phyloP scores from a whole-genome alignment of 768 basidiomycete genomes.

The Porphyrellus cyaneotinctus region DNA sequence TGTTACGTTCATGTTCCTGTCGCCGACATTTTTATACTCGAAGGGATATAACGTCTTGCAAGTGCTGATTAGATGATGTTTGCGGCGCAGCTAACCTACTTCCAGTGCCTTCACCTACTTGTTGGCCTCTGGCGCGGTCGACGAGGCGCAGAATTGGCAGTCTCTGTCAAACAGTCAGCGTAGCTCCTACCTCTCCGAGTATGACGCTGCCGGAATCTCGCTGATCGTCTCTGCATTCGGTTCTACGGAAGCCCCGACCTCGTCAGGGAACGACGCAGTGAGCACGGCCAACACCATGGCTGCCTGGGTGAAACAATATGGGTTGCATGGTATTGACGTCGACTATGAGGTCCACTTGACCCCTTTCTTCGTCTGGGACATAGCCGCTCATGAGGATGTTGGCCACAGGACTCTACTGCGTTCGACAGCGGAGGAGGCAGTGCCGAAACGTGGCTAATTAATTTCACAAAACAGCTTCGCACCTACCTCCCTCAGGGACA shows the following conservation, averaged over 20 bases:
- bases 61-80: no score
- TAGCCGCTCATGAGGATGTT: background rate
- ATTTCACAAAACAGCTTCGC: conserved; percentile 33
- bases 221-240: conserved; percentile 56
- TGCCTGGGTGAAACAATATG: conserved; percentile 43
- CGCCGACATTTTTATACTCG: no score
- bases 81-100: conserved; percentile 12
- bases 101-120: no score
- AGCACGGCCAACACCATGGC: conserved; percentile 42
- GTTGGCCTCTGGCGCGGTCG: no score
- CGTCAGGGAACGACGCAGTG: conserved; percentile 37
- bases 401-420: conserved; percentile 31
- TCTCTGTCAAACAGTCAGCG: no score
- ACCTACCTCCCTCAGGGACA: conserved; percentile 29
- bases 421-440: conserved; percentile 35
- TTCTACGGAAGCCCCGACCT: conserved; percentile 40
- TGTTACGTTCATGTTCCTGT: no score
- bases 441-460: conserved; percentile 36
- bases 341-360: conserved; percentile 42
- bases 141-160: no score
- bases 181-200: conserved; percentile 41
- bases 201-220: conserved; percentile 51
- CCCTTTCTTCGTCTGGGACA: background rate
- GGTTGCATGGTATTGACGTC: conserved; percentile 48
- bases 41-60: no score